Evolutionary conservation across 2,329 filamentous ascomycete species (phyloP).

Genomic region (Pseudocercospora eumusae): DNA sequence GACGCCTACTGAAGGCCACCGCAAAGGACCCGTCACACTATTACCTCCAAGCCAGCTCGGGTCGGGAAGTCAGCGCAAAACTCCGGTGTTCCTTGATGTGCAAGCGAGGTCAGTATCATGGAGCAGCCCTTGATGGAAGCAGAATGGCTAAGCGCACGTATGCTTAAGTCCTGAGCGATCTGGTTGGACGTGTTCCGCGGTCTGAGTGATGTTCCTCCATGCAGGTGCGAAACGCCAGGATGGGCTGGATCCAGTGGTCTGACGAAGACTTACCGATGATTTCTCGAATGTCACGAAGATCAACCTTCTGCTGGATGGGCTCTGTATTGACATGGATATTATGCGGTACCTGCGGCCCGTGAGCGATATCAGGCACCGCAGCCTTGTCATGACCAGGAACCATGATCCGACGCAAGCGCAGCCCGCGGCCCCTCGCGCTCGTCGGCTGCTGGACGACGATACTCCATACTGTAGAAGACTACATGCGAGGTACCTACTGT

Average conservation of each 20-base stretch:
- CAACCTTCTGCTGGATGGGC: conserved; percentile 1
- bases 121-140: background rate
- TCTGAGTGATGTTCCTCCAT: background rate
- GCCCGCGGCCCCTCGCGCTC: too few species aligned
- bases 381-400: background rate
- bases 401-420: background rate
- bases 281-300: background rate
- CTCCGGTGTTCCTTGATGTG: background rate
- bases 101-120: background rate
- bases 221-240: background rate
- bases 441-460: background rate
- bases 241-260: background rate
- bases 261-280: conserved; percentile 3
- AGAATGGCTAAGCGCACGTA: background rate
- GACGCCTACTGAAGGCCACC: background rate
- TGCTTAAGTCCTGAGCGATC: background rate
- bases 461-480: too few species aligned
- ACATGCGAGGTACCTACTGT: background rate
- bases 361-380: background rate
- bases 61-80: background rate
- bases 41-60: background rate
- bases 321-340: background rate
- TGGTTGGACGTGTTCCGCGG: background rate
- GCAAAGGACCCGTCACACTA: background rate
- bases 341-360: conserved; percentile 2